Evolutionary conservation across 2,329 filamentous ascomycete genomes (phyloP), one percentile per base, ranked within the genome.

Genomic region (Pezicula carpinea): DNA sequence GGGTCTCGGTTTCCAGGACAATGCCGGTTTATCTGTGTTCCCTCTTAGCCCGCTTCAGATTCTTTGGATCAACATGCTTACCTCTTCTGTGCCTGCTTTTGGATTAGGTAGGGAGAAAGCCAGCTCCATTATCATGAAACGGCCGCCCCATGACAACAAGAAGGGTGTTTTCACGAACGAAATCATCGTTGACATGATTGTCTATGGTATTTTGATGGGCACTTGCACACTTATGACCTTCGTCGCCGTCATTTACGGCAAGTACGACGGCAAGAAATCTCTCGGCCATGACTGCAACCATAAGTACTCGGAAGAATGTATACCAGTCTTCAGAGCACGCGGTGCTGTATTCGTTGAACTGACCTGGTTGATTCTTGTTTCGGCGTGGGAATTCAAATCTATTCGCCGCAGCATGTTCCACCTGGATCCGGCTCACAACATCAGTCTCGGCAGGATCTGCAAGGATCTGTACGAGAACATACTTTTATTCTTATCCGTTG

Each of bases 21-120:
- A 41, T 5, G 67, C 66, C 13, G 64, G 66, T 1, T 64, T 77
- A 29, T 80, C 76, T 4, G 78, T 82, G 4, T 82, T 80, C 58
- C 78, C 78, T 0, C 68, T 82, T 6, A 72, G 75, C 6, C 78
- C 78, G 3, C 70, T 82, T 8, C 74, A 82, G 52, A 79, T 82
- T 52, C 70, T 82, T 21, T 82, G 78, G 79, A 77, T 82, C 57
- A 82, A 81, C 58, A 82, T 82, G 78, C 69, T 81, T 46, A 82
- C 79, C 0, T 79, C 70, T 38, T 78, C 75, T 0, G 70, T 80
- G 52, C 77, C 78, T 3, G 79, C 79, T 39, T 79, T 82, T 66
- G 79, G 78, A 46, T 69, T 82, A 1, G 79, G 78, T 3, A 73
- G 76, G 52, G 78, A 82, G 57, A 68, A 73, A 33, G 75, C 77